These are phyloP conservation scores for Phoma sp. DNA, from an alignment of 2,329 filamentous ascomycete species.

Conservation along the genomic window DNA sequence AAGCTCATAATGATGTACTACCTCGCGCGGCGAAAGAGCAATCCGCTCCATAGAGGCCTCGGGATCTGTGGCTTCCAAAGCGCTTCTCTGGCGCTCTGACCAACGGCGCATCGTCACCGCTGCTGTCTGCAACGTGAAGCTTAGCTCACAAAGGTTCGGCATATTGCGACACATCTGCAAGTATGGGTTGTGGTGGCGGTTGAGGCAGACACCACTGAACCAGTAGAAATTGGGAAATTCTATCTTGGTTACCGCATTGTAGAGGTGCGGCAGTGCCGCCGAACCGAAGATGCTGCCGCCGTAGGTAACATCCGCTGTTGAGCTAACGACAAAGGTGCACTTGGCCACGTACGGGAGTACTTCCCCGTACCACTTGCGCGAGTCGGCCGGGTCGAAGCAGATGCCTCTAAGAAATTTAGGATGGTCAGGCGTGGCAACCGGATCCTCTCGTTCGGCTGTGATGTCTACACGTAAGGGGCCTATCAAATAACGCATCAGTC, in stretches of 20 bases:
- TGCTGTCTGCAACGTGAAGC: constrained; percentile 82
- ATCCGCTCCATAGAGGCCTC: constrained; percentile 74
- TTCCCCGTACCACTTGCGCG: constrained; percentile 14
- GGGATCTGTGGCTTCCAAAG: constrained; percentile 85
- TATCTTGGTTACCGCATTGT: constrained; percentile 46
- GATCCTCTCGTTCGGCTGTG: constrained; percentile 17
- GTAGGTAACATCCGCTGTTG: constrained; percentile 21
- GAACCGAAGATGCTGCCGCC: constrained; percentile 15
- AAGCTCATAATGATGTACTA: constrained; percentile 82
- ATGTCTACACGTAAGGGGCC: constrained; percentile 19
- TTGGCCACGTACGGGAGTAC: constrained; percentile 21
- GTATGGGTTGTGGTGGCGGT: constrained; percentile 89
- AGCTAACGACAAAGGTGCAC: constrained; percentile 23
- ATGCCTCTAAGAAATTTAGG: constrained; percentile 25
- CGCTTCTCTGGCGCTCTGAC: constrained; percentile 52
- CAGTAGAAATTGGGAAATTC: constrained; percentile 53
- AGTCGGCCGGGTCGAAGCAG: background rate
- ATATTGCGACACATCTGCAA: constrained; percentile 86
- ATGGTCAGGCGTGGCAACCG: background rate
- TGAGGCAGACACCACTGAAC: constrained; percentile 73
- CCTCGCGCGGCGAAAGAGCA: constrained; percentile 81
- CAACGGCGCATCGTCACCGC: constrained; percentile 76
- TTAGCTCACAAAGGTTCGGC: constrained; percentile 79
- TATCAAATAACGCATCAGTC: background rate
- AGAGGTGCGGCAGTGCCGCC: constrained; percentile 9